Percentiles rank a stretch among this genome's conserved stretches.
phyloP scores from a whole-genome alignment of 768 basidiomycete genomes.

The Pleurotus giganteus region DNA sequence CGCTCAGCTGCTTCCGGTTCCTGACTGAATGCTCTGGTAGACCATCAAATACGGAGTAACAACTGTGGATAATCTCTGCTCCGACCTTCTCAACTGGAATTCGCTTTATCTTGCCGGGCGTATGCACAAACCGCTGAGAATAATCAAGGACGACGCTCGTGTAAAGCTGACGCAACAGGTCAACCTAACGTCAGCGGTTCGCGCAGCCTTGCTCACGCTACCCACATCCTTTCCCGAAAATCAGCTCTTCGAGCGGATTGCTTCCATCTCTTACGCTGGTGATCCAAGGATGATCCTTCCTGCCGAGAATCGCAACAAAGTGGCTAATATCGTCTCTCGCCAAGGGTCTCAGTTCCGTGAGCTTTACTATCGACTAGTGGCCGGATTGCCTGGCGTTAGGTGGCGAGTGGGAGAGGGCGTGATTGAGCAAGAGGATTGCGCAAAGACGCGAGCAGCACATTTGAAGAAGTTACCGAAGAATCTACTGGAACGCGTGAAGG shows the following conservation, averaged over 20 bases:
- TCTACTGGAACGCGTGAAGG: conserved; percentile 56
- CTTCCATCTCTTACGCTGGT: conserved; percentile 82
- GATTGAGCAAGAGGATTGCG: conserved; percentile 74
- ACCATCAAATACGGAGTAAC: conserved; percentile 97
- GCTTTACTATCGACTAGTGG: conserved; percentile 78
- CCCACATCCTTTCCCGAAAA: conserved; percentile 80
- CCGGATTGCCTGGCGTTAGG: conserved; percentile 76
- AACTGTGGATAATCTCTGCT: conserved; percentile 83
- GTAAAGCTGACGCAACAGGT: conserved; percentile 91
- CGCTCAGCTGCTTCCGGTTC: background rate
- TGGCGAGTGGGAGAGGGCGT: conserved; percentile 52
- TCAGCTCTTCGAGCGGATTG: conserved; percentile 81
- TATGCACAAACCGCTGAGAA: conserved; percentile 96
- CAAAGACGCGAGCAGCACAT: conserved; percentile 69
- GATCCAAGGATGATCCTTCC: conserved; percentile 95
- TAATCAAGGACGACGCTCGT: conserved; percentile 89
- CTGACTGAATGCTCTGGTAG: conserved; percentile 33
- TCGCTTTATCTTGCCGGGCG: conserved; percentile 92
- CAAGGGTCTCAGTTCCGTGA: conserved; percentile 84
- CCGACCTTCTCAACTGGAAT: conserved; percentile 90
- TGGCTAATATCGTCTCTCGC: conserved; percentile 86
- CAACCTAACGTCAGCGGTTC: conserved; percentile 88
- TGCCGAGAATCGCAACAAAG: conserved; percentile 92
- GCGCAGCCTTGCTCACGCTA: conserved; percentile 85
- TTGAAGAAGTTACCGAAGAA: conserved; percentile 75